Base-by-base conservation (phyloP, 2,329 filamentous ascomycete species). In the Penicillium nordicum region DNA sequence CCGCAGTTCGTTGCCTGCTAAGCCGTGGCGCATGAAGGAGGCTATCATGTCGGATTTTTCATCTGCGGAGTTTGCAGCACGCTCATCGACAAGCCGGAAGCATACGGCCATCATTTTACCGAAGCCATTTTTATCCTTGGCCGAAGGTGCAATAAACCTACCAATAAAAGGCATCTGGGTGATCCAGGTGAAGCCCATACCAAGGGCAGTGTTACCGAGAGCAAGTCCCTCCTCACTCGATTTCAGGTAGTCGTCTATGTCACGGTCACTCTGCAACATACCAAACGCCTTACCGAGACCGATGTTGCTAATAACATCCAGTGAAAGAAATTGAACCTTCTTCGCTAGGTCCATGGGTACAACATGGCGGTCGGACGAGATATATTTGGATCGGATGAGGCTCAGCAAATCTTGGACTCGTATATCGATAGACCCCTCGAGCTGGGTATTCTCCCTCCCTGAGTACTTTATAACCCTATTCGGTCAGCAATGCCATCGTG, bases 261-360 rank as follows among this genome's bases (percentile, higher is more conserved):
- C 80, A 4, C 67, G 60, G 64, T 82, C 76, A 14, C 69, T 70
- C 9, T 70, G 61, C 34, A 81, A 69, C 62, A 78, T 74, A n/a
- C 78, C 76, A 56, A 82, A 80, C 4, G 78, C 57, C 53, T 73
- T 63, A 11, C 82, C 82, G 43, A 84, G 80, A 0, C 79, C 79
- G 5, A 85, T 65, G 42, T 78, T 76, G 34, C 77, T 80, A 59
- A 86, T 82, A 38, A 83, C 78, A 56, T 85, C 83, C 5, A 85
- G 69, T 0, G 81, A 82, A 53, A 84, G 79, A 69, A 76, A 84
- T 41, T 82, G 79, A 3, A 77, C 74, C 57, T 81, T 80, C 6
- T 70, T 69, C 3, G 74, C 78, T 50, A 80, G 64, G 55, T 84
- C 80, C 63, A 83, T 60, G 1, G 70, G 66, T 8, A 61, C 54